A percentile compares a stretch with the other conserved stretches of the same genome.
Conservation (phyloP, 768 basidiomycete genomes). For the Suillus brevipes region DNA sequence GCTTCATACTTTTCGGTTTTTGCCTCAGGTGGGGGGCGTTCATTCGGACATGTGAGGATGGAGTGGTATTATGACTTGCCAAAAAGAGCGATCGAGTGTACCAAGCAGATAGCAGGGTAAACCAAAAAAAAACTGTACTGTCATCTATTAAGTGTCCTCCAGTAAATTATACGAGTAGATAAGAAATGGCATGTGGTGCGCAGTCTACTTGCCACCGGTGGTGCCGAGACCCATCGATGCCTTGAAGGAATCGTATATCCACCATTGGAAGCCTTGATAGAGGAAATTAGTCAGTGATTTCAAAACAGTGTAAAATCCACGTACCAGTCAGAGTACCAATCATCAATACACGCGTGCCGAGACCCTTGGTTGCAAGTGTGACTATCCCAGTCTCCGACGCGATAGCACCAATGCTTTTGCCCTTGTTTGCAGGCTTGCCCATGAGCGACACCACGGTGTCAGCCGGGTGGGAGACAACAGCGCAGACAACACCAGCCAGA, state of each 20-base stretch:
- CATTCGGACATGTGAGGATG: background rate
- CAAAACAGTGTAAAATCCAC: conserved; percentile 2
- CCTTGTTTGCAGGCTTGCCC: conserved; percentile 85
- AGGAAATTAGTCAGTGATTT: background rate
- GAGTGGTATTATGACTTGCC: conserved; percentile 4
- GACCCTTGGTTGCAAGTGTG: conserved; percentile 77
- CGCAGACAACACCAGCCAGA: conserved; percentile 94
- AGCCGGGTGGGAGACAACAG: conserved; percentile 94
- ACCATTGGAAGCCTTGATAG: conserved; percentile 81
- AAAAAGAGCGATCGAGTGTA: background rate
- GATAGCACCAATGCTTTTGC: conserved; percentile 73
- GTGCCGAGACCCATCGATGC: conserved; percentile 81
- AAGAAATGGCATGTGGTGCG: background rate
- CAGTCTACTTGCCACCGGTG: conserved; percentile 78
- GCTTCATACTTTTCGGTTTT: background rate
- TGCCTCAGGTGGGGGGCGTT: background rate
- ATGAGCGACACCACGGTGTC: conserved; percentile 92
- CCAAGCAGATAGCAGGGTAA: background rate
- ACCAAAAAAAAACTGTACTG: background rate
- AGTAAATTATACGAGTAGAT: background rate
- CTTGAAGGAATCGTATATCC: conserved; percentile 93
- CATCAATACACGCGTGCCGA: conserved; percentile 86
- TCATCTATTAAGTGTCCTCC: conserved; percentile 17
- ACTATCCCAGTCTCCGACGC: conserved; percentile 67
- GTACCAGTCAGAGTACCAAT: conserved; percentile 60